Percentiles rank a stretch among this genome's conserved stretches.
phyloP scores from a whole-genome alignment of 1,284 basidiomycete genomes.

The Anthracocystis panici-leucophaei region DNA sequence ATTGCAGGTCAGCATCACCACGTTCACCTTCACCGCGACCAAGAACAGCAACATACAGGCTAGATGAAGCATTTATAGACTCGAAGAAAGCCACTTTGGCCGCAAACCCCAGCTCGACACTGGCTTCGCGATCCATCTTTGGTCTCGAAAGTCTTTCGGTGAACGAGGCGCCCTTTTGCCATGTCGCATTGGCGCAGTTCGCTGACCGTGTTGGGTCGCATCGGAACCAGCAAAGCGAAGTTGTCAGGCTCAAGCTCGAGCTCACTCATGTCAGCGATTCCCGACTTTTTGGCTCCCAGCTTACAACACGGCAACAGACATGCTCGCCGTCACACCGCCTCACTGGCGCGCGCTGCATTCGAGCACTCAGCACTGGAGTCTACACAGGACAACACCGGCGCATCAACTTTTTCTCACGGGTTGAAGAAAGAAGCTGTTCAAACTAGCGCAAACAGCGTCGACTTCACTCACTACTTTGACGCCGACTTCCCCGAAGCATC shows the following conservation, averaged over 20 bases:
- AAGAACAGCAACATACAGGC: neutral
- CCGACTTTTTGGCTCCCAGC: conserved; percentile 33
- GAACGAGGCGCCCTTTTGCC: neutral
- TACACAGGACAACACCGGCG: conserved; percentile 1
- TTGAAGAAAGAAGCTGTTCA: neutral
- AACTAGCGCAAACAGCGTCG: neutral
- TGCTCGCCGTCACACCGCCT: conserved; percentile 13
- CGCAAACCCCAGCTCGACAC: neutral
- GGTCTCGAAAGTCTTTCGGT: neutral
- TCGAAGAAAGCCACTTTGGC: too few species aligned
- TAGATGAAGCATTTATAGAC: neutral
- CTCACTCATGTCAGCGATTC: neutral
- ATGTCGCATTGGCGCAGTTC: conserved; percentile 23
- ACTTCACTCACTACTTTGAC: conserved; percentile 19
- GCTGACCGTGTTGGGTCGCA: conserved; percentile 9
- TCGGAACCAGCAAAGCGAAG: neutral
- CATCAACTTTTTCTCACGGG: neutral
- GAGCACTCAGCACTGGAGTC: neutral
- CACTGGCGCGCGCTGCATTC: conserved; percentile 1
- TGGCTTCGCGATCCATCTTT: neutral
- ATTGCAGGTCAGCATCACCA: neutral
- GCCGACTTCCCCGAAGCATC: neutral
- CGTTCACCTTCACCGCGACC: neutral
- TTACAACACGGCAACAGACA: neutral
- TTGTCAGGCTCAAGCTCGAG: neutral